These are phyloP conservation scores for Leishmania turanica DNA, from an alignment of 208 protist genomes.

Conservation along the genomic window DNA sequence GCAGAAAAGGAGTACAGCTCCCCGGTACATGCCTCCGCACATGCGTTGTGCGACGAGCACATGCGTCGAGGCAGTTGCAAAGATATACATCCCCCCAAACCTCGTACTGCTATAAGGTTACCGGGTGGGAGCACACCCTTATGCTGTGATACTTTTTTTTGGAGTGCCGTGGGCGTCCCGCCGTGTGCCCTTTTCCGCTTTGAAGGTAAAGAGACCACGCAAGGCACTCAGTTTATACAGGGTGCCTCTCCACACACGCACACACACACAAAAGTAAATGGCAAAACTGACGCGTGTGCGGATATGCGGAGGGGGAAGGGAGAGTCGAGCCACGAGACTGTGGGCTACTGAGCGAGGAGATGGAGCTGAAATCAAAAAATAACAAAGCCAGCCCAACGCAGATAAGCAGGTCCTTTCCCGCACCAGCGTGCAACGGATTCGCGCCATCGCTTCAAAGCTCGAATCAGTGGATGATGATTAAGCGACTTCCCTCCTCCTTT, in stretches of 20 bases:
- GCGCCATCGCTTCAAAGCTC: not conserved
- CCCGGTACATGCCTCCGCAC: not conserved
- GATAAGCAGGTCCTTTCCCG: not conserved
- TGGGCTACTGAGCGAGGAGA: not conserved
- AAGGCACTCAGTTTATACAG: not conserved
- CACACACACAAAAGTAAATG: not conserved
- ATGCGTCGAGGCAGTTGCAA: not conserved
- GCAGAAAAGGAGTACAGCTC: not conserved
- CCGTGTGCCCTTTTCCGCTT: not conserved
- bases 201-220: not conserved
- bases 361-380: not conserved
- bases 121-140: not conserved
- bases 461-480: not conserved
- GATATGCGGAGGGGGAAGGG: not conserved
- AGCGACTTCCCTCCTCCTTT: not conserved
- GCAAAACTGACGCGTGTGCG: not conserved
- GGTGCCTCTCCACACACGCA: not conserved
- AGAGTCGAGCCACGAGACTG: not conserved
- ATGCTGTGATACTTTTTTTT: not conserved
- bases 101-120: not conserved
- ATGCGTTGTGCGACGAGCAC: not conserved
- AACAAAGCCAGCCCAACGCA: not conserved
- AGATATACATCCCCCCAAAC: not conserved
- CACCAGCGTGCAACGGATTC: not conserved
- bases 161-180: not conserved